These are phyloP conservation scores for Astrephomene gubernaculifera DNA, from an alignment of 139 green algal genomes.

Conservation along the genomic window DNA sequence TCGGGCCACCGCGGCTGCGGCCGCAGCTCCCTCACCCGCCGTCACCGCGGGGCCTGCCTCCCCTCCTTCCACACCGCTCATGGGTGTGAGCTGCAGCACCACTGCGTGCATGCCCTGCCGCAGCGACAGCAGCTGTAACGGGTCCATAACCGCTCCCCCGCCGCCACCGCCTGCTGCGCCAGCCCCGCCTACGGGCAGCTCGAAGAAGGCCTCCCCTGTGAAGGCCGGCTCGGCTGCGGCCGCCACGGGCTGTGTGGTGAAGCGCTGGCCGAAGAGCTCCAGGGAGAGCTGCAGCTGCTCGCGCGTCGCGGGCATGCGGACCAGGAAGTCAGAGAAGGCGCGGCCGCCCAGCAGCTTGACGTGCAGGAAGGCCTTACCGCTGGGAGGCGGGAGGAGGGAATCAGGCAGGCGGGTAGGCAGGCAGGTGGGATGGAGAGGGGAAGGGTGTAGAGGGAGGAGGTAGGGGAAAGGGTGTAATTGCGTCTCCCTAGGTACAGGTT, in stretches of 20 bases:
- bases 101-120: slow-evolving; percentile 50
- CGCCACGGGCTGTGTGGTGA: slow-evolving; percentile 15
- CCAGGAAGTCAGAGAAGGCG: slow-evolving; percentile 38
- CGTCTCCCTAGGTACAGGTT: too few species aligned
- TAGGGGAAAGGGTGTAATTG: too few species aligned
- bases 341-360: slow-evolving; percentile 45
- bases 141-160: too few species aligned
- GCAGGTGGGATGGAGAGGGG: too few species aligned
- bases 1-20: not conserved
- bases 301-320: not conserved
- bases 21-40: not conserved
- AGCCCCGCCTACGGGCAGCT: slow-evolving; percentile 3
- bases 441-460: too few species aligned
- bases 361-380: slow-evolving; percentile 29
- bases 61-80: not conserved
- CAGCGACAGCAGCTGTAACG: slow-evolving; percentile 49
- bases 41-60: not conserved
- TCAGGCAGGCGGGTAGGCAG: too few species aligned
- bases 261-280: slow-evolving; percentile 59
- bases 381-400: too few species aligned
- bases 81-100: slow-evolving; percentile 29
- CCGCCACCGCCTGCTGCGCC: too few species aligned
- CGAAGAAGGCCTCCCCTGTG: slow-evolving; percentile 35
- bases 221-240: slow-evolving; percentile 43
- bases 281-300: slow-evolving; percentile 44